phyloP scores from a whole-genome alignment of 2,329 filamentous ascomycete genomes.

The Cladosporium phlei region DNA sequence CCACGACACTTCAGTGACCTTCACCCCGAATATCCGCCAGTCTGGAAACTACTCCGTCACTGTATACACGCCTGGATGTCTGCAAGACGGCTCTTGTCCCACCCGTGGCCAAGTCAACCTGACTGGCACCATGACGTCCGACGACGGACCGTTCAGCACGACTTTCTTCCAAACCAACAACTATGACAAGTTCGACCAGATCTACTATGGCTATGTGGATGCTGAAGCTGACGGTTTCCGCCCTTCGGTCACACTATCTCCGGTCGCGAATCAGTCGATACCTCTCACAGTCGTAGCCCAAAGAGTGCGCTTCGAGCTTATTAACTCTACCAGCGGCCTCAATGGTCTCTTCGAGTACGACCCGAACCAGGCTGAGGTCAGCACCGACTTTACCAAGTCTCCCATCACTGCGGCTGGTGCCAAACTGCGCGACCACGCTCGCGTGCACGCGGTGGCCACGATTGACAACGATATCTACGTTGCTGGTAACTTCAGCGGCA shows the following conservation, averaged over 20 bases:
- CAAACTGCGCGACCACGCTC: slow-evolving; percentile 62
- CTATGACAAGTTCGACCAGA: slow-evolving; percentile 92
- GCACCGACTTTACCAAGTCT: slow-evolving; percentile 64
- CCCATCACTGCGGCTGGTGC: slow-evolving; percentile 72
- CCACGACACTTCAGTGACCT: slow-evolving; percentile 64
- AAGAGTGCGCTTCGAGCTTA: slow-evolving; percentile 70
- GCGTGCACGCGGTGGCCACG: slow-evolving; percentile 64
- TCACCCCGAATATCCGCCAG: slow-evolving; percentile 77
- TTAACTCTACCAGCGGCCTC: slow-evolving; percentile 70
- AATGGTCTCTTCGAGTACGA: slow-evolving; percentile 91
- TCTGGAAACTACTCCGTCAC: slow-evolving; percentile 89
- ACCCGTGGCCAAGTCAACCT: slow-evolving; percentile 78
- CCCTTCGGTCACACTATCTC: slow-evolving; percentile 72
- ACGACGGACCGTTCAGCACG: slow-evolving; percentile 49
- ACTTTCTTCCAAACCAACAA: slow-evolving; percentile 86
- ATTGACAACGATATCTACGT: slow-evolving; percentile 65
- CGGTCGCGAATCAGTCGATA: slow-evolving; percentile 59
- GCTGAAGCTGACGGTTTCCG: slow-evolving; percentile 67
- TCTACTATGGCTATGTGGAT: slow-evolving; percentile 83
- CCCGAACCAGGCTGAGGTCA: slow-evolving; percentile 56
- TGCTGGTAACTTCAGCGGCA: slow-evolving; percentile 76
- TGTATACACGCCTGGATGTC: slow-evolving; percentile 87
- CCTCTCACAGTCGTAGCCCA: slow-evolving; percentile 82
- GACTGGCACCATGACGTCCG: slow-evolving; percentile 61
- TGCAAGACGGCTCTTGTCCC: slow-evolving; percentile 69